A percentile compares a stretch with the other conserved stretches of the same genome.
Evolutionary conservation across 2,329 filamentous ascomycete species (phyloP).

Genomic region (Colletotrichum sp.): DNA sequence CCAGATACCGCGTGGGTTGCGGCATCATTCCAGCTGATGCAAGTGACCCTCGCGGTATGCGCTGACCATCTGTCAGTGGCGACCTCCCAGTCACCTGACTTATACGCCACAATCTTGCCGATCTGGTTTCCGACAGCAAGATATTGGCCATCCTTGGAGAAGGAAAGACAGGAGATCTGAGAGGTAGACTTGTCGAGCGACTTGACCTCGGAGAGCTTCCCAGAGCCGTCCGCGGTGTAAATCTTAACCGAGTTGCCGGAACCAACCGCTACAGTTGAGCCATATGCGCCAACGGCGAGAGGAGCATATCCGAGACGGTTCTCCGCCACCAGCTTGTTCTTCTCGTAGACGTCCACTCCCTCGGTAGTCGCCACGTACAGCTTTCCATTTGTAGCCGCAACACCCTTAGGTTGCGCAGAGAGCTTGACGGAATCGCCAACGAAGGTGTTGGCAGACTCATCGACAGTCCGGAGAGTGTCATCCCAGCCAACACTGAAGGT

Average conservation of each 20-base stretch:
- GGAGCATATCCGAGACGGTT: conserved; percentile 68
- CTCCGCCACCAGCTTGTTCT: conserved; percentile 65
- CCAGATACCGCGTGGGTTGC: conserved; percentile 84
- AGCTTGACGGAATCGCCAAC: conserved; percentile 72
- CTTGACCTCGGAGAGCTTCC: conserved; percentile 58
- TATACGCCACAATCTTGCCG: conserved; percentile 88
- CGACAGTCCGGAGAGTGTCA: conserved; percentile 82
- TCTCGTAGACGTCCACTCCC: conserved; percentile 59
- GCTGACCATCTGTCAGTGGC: conserved; percentile 77
- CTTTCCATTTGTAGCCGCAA: conserved; percentile 58
- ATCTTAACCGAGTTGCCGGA: conserved; percentile 76
- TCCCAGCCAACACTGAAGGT: conserved; percentile 95
- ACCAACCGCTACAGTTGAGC: conserved; percentile 75
- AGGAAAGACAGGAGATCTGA: conserved; percentile 79
- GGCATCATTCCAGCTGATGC: conserved; percentile 76
- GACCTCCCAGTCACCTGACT: conserved; percentile 67
- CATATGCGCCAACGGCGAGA: conserved; percentile 74
- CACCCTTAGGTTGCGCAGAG: conserved; percentile 79
- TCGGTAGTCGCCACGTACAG: conserved; percentile 64
- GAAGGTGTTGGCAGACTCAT: conserved; percentile 77
- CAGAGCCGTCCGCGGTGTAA: conserved; percentile 66
- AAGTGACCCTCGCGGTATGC: conserved; percentile 63
- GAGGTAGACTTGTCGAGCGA: conserved; percentile 73
- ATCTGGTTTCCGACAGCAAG: conserved; percentile 83
- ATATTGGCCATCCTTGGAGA: conserved; percentile 77